Conservation (phyloP, 2,329 filamentous ascomycete species). For the Aurifilum marmelostoma region DNA sequence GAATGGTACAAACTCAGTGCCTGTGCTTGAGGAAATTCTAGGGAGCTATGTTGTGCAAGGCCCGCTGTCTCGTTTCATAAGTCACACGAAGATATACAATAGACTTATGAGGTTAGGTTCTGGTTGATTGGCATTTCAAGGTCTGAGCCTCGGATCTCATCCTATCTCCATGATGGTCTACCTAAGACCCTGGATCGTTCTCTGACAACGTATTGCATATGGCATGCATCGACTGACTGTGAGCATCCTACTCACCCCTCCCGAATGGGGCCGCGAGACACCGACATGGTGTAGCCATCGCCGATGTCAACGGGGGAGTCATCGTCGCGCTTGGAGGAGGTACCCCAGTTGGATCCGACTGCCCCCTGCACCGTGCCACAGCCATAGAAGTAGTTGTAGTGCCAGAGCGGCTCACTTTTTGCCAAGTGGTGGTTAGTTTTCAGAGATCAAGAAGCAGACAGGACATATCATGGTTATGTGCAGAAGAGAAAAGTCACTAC, state of each 20-base stretch:
- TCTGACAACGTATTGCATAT: neutral
- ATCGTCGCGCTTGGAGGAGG: neutral
- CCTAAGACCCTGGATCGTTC: neutral
- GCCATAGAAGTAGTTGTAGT: neutral
- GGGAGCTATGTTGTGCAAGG: neutral
- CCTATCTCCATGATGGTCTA: neutral
- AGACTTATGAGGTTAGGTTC: neutral
- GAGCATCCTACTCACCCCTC: neutral
- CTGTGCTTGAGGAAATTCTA: neutral
- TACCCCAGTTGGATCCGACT: neutral
- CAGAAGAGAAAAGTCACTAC: neutral
- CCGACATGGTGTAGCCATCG: neutral
- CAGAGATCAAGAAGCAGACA: neutral
- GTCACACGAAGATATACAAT: neutral
- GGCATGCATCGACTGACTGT: neutral
- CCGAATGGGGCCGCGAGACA: neutral
- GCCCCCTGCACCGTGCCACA: neutral
- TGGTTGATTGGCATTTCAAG: neutral
- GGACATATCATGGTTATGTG: neutral
- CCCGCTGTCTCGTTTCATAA: too few relatives aligned
- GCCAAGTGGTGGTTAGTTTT: neutral
- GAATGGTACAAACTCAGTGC: neutral
- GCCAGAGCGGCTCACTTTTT: neutral
- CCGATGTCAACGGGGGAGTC: neutral
- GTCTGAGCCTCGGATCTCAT: neutral